These are phyloP conservation scores for Kurtzmaniella quercitrusa DNA, from an alignment of 1,139 yeast genomes.

Conservation along the genomic window DNA sequence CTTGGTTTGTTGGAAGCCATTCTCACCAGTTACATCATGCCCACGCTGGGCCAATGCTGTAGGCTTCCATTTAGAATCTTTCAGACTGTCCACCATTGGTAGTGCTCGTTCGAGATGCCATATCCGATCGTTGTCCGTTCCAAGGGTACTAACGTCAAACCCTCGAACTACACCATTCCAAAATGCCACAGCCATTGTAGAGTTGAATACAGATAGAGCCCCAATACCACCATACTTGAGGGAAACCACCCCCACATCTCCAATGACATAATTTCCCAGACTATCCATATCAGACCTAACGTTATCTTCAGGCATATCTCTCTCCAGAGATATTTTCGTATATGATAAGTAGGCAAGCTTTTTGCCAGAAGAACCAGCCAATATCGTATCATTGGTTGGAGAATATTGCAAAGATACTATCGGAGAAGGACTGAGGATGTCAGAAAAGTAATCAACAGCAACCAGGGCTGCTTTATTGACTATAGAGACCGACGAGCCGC, in stretches of 20 bases:
- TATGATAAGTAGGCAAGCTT: conserved; percentile 12
- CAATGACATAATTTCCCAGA: neutral
- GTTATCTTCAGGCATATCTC: conserved; percentile 9
- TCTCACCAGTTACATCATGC: neutral
- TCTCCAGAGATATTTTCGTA: conserved; percentile 11
- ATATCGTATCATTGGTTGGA: conserved; percentile 13
- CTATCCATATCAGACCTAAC: too few relatives aligned
- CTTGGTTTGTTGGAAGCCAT: neutral
- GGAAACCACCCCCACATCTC: conserved; percentile 10
- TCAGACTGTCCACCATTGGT: conserved; percentile 14
- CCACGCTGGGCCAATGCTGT: conserved; percentile 1
- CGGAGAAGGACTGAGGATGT: conserved; percentile 40
- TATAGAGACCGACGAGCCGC: conserved; percentile 9
- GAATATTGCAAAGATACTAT: conserved; percentile 33
- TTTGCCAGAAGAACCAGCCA: conserved; percentile 43
- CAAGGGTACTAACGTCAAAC: conserved; percentile 10
- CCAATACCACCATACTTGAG: conserved; percentile 20
- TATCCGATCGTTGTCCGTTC: neutral
- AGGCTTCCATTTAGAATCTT: conserved; percentile 8
- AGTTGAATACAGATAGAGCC: neutral
- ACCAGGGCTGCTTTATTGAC: conserved; percentile 20
- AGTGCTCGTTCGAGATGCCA: conserved; percentile 10
- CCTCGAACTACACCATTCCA: conserved; percentile 39
- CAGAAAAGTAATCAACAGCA: conserved; percentile 22
- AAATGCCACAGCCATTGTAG: conserved; percentile 24